phyloP scores from a whole-genome alignment of 2,329 filamentous ascomycete genomes.

The Xylaria arbuscula region DNA sequence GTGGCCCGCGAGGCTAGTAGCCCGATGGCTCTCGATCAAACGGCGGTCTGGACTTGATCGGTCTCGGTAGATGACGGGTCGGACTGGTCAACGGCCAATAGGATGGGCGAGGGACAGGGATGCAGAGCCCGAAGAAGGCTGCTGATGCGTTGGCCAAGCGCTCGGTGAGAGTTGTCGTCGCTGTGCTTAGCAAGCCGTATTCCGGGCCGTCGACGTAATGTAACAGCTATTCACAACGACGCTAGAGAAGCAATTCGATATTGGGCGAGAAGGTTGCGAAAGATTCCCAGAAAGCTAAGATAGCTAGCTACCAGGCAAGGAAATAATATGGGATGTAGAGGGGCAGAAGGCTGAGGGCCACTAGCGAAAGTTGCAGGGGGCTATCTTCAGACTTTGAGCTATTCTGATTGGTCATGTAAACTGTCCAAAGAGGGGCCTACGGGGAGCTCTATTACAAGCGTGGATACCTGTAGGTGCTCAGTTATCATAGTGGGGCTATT shows the following conservation, averaged over 20 bases:
- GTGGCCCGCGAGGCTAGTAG: background rate
- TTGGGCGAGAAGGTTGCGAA: conserved; percentile 7
- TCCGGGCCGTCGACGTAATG: background rate
- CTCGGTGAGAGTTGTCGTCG: background rate
- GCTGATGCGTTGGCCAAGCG: conserved; percentile 5
- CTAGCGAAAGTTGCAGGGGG: background rate
- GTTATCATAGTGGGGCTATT: background rate
- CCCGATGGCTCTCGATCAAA: background rate
- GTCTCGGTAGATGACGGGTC: conserved; percentile 20
- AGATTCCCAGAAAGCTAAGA: conserved; percentile 1
- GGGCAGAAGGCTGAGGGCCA: conserved; percentile 31
- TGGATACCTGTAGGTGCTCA: background rate
- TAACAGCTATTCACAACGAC: conserved; percentile 2
- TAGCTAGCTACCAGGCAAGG: too few species aligned
- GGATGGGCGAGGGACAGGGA: conserved; percentile 3
- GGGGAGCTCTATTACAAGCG: background rate
- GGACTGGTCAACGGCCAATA: conserved; percentile 25
- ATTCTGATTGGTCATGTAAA: conserved; percentile 20
- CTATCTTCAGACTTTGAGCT: background rate
- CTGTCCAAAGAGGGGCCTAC: background rate
- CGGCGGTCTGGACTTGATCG: conserved; percentile 28
- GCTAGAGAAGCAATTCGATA: background rate
- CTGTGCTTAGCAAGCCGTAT: conserved; percentile 4
- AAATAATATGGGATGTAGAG: conserved; percentile 12
- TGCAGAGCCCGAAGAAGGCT: conserved; percentile 4